These are phyloP conservation scores for Papiliotrema flavescens DNA, from an alignment of 1,284 basidiomycete species.

Conservation along the genomic window DNA sequence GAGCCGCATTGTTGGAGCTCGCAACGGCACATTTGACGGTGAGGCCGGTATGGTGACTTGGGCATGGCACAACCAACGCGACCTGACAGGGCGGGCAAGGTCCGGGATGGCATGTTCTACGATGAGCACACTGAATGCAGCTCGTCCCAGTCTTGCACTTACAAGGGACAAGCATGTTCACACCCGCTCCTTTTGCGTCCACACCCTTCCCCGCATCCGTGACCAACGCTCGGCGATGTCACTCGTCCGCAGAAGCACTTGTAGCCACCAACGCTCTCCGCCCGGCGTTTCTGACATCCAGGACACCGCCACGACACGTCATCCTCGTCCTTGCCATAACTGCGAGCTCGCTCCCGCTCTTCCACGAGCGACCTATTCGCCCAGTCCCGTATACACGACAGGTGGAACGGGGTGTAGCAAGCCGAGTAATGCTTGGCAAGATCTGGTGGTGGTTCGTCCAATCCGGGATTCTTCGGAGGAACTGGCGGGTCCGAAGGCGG, in stretches of 20 bases:
- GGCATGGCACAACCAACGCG: constrained; percentile 59
- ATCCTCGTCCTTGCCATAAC: constrained; percentile 57
- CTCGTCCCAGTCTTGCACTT: constrained; percentile 10
- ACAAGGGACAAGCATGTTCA: constrained; percentile 65
- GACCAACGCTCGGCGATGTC: constrained; percentile 68
- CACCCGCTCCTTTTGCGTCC: constrained; percentile 60
- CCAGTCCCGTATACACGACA: constrained; percentile 64
- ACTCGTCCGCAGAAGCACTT: constrained; percentile 79
- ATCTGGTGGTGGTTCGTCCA: constrained; percentile 64
- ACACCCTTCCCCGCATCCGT: constrained; percentile 76
- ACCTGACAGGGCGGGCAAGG: constrained; percentile 70
- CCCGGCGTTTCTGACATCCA: constrained; percentile 74
- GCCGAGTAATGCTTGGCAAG: constrained; percentile 33
- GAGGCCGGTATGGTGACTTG: constrained; percentile 61
- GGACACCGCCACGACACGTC: constrained; percentile 70
- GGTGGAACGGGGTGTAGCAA: constrained; percentile 49
- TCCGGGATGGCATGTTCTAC: constrained; percentile 61
- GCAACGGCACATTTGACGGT: constrained; percentile 62
- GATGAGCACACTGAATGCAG: too few relatives aligned
- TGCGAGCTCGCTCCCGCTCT: constrained; percentile 30
- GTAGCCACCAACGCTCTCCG: constrained; percentile 64
- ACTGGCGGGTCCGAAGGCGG: constrained; percentile 28
- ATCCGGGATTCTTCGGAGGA: constrained; percentile 9
- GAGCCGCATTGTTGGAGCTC: constrained; percentile 46
- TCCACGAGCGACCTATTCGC: constrained; percentile 73